Evolutionary conservation across 345 rosid species (phyloP).

Genomic region (Corchorus olitorius): DNA sequence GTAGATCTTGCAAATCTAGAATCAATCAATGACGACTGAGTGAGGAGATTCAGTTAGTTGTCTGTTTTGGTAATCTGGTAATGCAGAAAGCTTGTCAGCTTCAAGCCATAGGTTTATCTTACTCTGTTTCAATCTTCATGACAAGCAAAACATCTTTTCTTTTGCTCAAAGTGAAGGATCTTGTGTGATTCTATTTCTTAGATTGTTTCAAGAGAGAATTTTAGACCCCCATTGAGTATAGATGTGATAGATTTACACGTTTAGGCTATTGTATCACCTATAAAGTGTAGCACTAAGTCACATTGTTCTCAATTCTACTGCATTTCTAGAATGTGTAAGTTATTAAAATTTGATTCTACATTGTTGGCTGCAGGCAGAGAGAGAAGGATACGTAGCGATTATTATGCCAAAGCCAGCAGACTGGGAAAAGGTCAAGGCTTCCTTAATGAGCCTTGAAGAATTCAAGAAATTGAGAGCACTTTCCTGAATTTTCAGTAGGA

Average conservation of each 20-base stretch:
- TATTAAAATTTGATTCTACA: neutral
- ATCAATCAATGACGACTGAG: too few relatives aligned
- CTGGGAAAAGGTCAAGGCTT: slow-evolving; percentile 70
- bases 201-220: too few relatives aligned
- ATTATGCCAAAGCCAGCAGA: slow-evolving; percentile 87
- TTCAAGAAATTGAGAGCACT: slow-evolving; percentile 51
- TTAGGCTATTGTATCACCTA: neutral
- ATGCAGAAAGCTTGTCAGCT: neutral
- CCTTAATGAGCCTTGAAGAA: slow-evolving; percentile 59
- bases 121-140: neutral
- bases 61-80: too few relatives aligned
- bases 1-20: neutral
- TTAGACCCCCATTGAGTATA: too few relatives aligned
- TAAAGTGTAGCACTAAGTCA: neutral
- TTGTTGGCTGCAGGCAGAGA: slow-evolving; percentile 58
- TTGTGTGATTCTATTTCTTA: neutral
- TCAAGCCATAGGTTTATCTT: neutral
- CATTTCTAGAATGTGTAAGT: neutral
- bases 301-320: neutral
- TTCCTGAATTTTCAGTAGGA: slow-evolving; percentile 12
- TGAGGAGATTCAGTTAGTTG: too few relatives aligned
- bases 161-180: neutral
- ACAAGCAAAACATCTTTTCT: neutral
- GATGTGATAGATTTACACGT: neutral
- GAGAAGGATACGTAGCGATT: slow-evolving; percentile 92